phyloP scores from a whole-genome alignment of 441 rosid species.

The Syzygium malaccense region DNA sequence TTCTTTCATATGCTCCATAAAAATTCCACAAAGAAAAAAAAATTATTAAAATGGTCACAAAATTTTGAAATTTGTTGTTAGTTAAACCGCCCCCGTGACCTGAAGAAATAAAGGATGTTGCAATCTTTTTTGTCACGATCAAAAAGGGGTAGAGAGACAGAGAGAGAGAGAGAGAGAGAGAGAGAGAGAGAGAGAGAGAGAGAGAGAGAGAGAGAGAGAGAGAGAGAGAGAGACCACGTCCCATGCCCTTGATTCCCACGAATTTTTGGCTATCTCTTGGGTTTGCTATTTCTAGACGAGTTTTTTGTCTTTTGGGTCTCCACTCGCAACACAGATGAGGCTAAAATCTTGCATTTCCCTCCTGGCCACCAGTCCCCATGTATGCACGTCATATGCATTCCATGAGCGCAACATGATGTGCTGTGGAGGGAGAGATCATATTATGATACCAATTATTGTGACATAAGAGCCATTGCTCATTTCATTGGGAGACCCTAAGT shows the following conservation, averaged over 20 bases:
- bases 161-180: no score
- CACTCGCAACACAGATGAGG: not conserved
- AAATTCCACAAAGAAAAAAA: not conserved
- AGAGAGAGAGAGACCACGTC: not conserved
- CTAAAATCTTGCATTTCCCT: not conserved
- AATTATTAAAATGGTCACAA: not conserved
- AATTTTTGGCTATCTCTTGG: not conserved
- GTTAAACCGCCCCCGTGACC: conserved; percentile 51
- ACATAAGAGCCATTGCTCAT: not conserved
- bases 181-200: not conserved
- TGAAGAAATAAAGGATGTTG: conserved; percentile 7
- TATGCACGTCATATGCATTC: not conserved
- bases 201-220: no score
- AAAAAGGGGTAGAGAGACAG: not conserved
- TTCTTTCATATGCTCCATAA: conserved; percentile 1
- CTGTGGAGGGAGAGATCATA: not conserved
- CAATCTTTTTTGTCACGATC: conserved; percentile 28
- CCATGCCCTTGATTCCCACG: not conserved
- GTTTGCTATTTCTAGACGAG: not conserved
- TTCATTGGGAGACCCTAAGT: not conserved
- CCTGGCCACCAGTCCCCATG: not conserved
- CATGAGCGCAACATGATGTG: not conserved
- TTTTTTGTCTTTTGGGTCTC: not conserved
- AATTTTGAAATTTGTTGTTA: not conserved
- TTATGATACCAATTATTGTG: not conserved